Conservation (phyloP, 352 stramenopile species). For the Aphanomyces invadans region DNA sequence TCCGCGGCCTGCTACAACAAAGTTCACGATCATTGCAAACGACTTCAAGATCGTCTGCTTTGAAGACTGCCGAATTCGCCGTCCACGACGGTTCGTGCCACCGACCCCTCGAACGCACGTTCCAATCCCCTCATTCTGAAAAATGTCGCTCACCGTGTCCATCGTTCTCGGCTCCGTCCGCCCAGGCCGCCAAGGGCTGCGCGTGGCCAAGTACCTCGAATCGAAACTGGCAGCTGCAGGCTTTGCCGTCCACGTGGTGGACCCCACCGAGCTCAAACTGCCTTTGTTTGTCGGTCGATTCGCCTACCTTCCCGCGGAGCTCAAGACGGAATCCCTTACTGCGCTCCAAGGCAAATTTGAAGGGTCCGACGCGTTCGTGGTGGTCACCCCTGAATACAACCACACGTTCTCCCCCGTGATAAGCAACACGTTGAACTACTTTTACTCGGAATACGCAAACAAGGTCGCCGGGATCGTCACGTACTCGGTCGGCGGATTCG, state of each 20-base stretch:
- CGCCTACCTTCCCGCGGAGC: not conserved
- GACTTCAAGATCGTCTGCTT: no score
- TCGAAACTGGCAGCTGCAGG: not conserved
- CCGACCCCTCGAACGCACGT: no score
- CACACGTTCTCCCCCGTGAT: slow-evolving; percentile 49
- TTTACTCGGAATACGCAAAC: slow-evolving; percentile 46
- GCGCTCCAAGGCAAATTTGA: slow-evolving; percentile 28
- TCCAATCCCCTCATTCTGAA: not conserved
- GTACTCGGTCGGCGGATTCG: slow-evolving; percentile 54
- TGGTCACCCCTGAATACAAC: slow-evolving; percentile 64
- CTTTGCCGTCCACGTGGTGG: slow-evolving; percentile 11
- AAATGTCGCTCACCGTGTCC: slow-evolving; percentile 2
- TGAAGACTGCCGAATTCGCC: no score
- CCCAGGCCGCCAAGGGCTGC: not conserved
- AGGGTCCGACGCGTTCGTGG: slow-evolving; percentile 45
- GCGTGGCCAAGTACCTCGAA: slow-evolving; percentile 12
- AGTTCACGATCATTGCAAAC: no score
- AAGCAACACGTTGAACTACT: slow-evolving; percentile 54
- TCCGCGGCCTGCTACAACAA: no score
- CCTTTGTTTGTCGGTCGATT: slow-evolving; percentile 3
- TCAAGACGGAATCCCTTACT: not conserved
- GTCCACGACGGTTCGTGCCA: no score
- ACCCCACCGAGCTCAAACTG: slow-evolving; percentile 2
- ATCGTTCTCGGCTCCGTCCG: slow-evolving; percentile 16
- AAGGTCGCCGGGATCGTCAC: slow-evolving; percentile 49